Evolutionary conservation across 1,139 yeast genomes (phyloP).

Genomic region (Saccharomyces hybrid): DNA sequence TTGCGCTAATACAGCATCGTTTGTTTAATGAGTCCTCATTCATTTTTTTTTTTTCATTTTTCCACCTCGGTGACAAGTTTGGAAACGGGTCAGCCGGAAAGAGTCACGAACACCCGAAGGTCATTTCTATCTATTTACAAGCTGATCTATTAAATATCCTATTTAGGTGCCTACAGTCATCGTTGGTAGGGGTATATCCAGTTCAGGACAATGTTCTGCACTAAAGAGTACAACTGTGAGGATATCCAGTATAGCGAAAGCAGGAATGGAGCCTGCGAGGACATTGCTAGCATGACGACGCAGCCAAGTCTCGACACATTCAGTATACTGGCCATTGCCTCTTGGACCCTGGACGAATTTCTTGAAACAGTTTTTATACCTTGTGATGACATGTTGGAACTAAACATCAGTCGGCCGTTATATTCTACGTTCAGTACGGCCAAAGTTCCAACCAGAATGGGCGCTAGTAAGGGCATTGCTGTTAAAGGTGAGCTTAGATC

Average conservation of each 20-base stretch:
- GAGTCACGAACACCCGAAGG: neutral
- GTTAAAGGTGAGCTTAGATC: slow-evolving; percentile 27
- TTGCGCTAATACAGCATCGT: neutral
- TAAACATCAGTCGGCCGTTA: slow-evolving; percentile 50
- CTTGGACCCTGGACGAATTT: slow-evolving; percentile 20
- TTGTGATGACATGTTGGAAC: slow-evolving; percentile 28
- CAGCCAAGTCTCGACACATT: slow-evolving; percentile 68
- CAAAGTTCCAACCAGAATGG: slow-evolving; percentile 60
- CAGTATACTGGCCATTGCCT: slow-evolving; percentile 38
- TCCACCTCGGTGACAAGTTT: neutral
- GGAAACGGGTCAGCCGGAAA: neutral
- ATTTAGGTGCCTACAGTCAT: neutral
- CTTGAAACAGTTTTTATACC: slow-evolving; percentile 21
- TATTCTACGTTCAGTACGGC: slow-evolving; percentile 77
- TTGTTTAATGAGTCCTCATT: neutral
- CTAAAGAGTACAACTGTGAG: slow-evolving; percentile 66
- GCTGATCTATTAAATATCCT: slow-evolving; percentile 1
- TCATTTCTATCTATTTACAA: slow-evolving; percentile 21
- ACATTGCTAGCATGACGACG: slow-evolving; percentile 72
- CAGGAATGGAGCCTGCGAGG: slow-evolving; percentile 81
- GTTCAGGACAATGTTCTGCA: slow-evolving; percentile 71
- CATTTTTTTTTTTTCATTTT: neutral
- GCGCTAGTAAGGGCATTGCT: slow-evolving; percentile 40
- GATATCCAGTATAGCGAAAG: slow-evolving; percentile 79
- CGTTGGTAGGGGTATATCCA: slow-evolving; percentile 45